Conservation (phyloP, 1,284 basidiomycete genomes). For the Phlebopus sp. region DNA sequence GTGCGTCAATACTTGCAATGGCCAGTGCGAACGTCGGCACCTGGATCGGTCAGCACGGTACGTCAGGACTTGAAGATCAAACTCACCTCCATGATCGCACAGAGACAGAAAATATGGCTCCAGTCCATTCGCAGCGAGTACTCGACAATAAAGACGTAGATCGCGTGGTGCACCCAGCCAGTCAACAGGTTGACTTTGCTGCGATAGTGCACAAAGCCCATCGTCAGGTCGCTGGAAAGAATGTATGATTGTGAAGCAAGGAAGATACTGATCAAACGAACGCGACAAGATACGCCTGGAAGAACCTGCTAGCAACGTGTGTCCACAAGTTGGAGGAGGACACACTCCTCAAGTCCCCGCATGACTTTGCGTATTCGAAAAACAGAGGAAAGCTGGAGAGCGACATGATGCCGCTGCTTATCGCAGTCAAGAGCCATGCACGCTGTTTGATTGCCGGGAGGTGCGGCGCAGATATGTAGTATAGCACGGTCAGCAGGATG, state of each 20-base stretch:
- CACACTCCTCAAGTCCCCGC: constrained; percentile 34
- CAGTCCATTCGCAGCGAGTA: constrained; percentile 38
- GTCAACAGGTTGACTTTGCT: constrained; percentile 48
- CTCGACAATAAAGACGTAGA: constrained; percentile 50
- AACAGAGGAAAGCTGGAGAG: constrained; percentile 46
- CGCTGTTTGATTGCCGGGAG: constrained; percentile 42
- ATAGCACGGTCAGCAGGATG: constrained; percentile 29
- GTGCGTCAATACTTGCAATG: constrained; percentile 45
- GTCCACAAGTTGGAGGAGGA: constrained; percentile 21
- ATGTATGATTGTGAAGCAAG: constrained; percentile 18
- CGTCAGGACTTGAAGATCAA: constrained; percentile 14
- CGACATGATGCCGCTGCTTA: constrained; percentile 45
- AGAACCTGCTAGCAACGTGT: constrained; percentile 34
- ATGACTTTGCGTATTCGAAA: constrained; percentile 35
- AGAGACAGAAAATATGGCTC: constrained; percentile 48
- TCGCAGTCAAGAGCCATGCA: constrained; percentile 53
- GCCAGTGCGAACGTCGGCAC: constrained; percentile 58
- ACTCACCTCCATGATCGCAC: constrained; percentile 52
- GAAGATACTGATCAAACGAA: constrained; percentile 26
- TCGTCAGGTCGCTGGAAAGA: constrained; percentile 33
- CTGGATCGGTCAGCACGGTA: constrained; percentile 25
- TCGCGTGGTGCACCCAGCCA: constrained; percentile 59
- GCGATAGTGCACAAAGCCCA: constrained; percentile 41
- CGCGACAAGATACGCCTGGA: constrained; percentile 48
- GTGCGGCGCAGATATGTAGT: constrained; percentile 33